phyloP scores from a whole-genome alignment of 2,329 filamentous ascomycete species.

The Pseudogymnoascus sp. region DNA sequence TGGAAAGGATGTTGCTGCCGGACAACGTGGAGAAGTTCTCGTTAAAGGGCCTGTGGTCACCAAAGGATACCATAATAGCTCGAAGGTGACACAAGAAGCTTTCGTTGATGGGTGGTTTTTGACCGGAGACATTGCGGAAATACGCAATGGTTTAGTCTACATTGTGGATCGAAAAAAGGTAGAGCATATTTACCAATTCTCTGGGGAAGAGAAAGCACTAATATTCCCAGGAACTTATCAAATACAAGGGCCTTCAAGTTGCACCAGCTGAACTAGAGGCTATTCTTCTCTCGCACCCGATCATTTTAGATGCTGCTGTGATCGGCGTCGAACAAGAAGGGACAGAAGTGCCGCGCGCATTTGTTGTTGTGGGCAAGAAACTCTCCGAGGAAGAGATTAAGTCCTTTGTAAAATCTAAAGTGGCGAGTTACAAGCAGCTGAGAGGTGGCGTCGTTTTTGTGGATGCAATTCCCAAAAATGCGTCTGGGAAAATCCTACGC shows the following conservation, averaged over 20 bases:
- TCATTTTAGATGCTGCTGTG: constrained; percentile 51
- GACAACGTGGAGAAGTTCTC: constrained; percentile 63
- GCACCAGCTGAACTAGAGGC: constrained; percentile 36
- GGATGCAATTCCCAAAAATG: constrained; percentile 63
- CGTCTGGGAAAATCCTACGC: constrained; percentile 44
- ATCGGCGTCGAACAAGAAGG: constrained; percentile 40
- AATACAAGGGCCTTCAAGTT: constrained; percentile 37
- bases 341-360: constrained; percentile 51
- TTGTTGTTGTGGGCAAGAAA: constrained; percentile 35
- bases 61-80: constrained; percentile 66
- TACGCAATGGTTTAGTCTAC: constrained; percentile 38
- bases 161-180: constrained; percentile 64
- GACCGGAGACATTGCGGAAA: neutral
- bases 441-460: constrained; percentile 64
- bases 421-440: constrained; percentile 58
- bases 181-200: neutral
- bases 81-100: constrained; percentile 19
- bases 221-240: constrained; percentile 37
- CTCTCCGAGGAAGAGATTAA: constrained; percentile 46
- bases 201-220: neutral
- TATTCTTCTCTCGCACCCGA: constrained; percentile 25
- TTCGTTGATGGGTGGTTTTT: neutral
- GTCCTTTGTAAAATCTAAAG: constrained; percentile 48
- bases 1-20: constrained; percentile 40
- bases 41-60: constrained; percentile 63